A percentile compares a stretch with the other conserved stretches of the same genome.
phyloP scores from a whole-genome alignment of 495 filamentous ascomycete genomes.

The Pyronema domesticum region DNA sequence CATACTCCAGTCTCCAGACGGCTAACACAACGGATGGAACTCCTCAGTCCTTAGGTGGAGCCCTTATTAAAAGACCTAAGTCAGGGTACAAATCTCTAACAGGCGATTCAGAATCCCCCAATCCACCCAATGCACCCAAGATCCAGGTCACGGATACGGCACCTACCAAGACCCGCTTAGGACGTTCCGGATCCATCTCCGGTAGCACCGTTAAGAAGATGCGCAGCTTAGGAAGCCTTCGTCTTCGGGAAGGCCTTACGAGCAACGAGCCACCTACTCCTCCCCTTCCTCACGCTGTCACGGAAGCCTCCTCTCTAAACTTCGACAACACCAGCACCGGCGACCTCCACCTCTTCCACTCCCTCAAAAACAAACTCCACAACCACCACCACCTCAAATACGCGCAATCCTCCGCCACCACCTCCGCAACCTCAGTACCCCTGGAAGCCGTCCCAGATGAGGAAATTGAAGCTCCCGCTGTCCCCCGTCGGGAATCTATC shows the following conservation, averaged over 20 bases:
- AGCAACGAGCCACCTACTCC: slow-evolving; percentile 1
- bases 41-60: background rate
- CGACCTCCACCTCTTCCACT: slow-evolving; percentile 21
- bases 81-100: slow-evolving; percentile 20
- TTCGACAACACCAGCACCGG: background rate
- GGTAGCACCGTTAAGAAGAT: slow-evolving; percentile 20
- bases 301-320: slow-evolving; percentile 5
- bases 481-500: background rate
- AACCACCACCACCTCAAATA: slow-evolving; percentile 11
- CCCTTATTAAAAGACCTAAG: slow-evolving; percentile 15
- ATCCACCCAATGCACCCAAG: slow-evolving; percentile 17
- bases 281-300: background rate
- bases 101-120: slow-evolving; percentile 1
- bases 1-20: slow-evolving; percentile 19
- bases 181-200: slow-evolving; percentile 20
- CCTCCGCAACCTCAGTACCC: background rate
- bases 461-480: background rate
- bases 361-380: slow-evolving; percentile 20
- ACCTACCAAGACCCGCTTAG: slow-evolving; percentile 5
- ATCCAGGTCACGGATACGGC: slow-evolving; percentile 24
- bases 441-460: background rate
- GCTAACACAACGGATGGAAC: background rate
- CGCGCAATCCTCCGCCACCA: background rate
- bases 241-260: background rate
- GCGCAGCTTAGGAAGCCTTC: slow-evolving; percentile 3